A percentile compares a stretch with the other conserved stretches of the same genome.
phyloP scores from a whole-genome alignment of 306 rosid genomes.

The Pachyrhizus erosus region DNA sequence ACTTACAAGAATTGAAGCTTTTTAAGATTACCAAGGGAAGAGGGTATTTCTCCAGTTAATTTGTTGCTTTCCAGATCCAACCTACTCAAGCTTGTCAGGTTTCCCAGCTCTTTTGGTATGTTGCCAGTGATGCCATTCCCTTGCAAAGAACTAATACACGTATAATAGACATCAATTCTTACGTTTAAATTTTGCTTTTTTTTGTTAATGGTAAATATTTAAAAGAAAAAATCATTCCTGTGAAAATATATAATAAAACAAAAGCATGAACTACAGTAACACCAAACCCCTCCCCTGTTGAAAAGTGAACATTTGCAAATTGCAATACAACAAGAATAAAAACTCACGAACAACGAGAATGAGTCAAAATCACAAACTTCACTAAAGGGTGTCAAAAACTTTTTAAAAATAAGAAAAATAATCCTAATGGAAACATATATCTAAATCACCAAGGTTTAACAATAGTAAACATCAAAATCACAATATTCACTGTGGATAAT shows the following conservation, averaged over 20 bases:
- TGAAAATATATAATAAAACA: too few species aligned
- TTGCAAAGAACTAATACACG: constrained; percentile 71
- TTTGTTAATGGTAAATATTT: constrained; percentile 17
- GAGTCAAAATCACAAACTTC: background rate
- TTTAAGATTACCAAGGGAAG: constrained; percentile 78
- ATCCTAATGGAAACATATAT: background rate
- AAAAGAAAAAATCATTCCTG: constrained; percentile 18
- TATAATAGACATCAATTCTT: constrained; percentile 31
- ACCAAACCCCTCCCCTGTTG: too few species aligned
- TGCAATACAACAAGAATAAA: constrained; percentile 1
- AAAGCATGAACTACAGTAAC: too few species aligned
- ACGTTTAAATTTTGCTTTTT: background rate
- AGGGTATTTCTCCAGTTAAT: constrained; percentile 83
- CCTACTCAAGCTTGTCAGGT: constrained; percentile 68
- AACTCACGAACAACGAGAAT: background rate
- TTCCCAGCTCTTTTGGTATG: constrained; percentile 84
- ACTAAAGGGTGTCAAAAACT: background rate
- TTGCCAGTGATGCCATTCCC: constrained; percentile 82
- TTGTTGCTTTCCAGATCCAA: constrained; percentile 84
- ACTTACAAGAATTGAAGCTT: constrained; percentile 92
- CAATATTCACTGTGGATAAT: background rate
- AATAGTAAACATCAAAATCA: constrained; percentile 4
- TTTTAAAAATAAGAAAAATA: background rate
- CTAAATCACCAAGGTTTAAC: constrained; percentile 16
- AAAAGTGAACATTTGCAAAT: too few species aligned